phyloP scores from a whole-genome alignment of 2,329 filamentous ascomycete genomes.

The Aspergillus unguis region DNA sequence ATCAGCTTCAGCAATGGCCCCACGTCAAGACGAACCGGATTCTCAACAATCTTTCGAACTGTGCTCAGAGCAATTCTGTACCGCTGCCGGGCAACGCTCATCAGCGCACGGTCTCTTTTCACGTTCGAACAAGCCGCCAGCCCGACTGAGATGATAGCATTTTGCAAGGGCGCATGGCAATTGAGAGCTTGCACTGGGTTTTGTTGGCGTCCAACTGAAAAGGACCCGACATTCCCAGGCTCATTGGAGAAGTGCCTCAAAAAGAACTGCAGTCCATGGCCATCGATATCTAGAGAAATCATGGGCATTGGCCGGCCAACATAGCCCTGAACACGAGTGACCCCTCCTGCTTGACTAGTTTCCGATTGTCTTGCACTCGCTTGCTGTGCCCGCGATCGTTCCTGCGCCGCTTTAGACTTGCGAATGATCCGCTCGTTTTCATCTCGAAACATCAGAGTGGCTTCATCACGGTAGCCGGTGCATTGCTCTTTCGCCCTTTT shows the following conservation, averaged over 20 bases:
- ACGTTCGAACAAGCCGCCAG: conserved; percentile 26
- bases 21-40: background rate
- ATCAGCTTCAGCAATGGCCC: conserved; percentile 16
- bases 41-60: conserved; percentile 8
- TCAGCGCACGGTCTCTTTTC: conserved; percentile 17
- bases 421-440: conserved; percentile 27
- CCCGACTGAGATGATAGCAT: conserved; percentile 24
- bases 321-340: background rate
- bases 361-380: background rate
- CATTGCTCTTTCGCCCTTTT: conserved; percentile 28
- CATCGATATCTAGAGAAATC: conserved; percentile 16
- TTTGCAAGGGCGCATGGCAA: conserved; percentile 14
- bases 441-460: conserved; percentile 27
- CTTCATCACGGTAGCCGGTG: conserved; percentile 30
- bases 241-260: conserved; percentile 19
- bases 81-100: conserved; percentile 19
- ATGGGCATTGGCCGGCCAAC: background rate
- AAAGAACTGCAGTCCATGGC: conserved; percentile 24
- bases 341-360: background rate
- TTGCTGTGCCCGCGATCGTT: conserved; percentile 8
- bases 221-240: conserved; percentile 2
- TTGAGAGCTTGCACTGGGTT: conserved; percentile 8
- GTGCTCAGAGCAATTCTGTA: conserved; percentile 19
- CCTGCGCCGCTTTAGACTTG: conserved; percentile 20
- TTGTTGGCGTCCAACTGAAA: background rate